Evolutionary conservation across 192 early-diverging fungal species (phyloP), one percentile per base, ranked within the genome.

Genomic region (Helicostylum pulchrum): DNA sequence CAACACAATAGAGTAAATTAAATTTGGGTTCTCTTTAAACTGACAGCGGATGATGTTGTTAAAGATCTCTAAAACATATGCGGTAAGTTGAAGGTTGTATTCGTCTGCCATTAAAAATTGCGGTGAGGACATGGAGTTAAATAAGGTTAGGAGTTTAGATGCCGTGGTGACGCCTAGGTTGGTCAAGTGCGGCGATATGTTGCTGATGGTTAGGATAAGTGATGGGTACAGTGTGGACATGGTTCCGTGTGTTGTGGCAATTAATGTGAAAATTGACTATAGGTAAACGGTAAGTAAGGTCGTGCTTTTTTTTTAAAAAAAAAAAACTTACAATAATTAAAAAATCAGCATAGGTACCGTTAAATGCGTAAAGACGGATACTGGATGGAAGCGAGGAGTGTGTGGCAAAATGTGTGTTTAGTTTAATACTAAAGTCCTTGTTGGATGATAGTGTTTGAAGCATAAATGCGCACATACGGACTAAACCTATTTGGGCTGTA

Each of bases 11-110:
- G 88, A 85, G 73, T 94, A 94, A 23, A 94, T 80, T 15, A 97
- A 57, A 23, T 87, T 85, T 6, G 87, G 78, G 65, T 97, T 97
- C 44, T 90, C 92, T 73, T 39, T 65, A 47, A 85, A 83, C 47
- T 94, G 94, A 72, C 94, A 94, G 65, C 94, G 92, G 10, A 94
- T 77, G 32, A 94, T 78, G 53, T 88, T 90, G 67, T 94, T 89
- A 65, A 94, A 87, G 6, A 86, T 80, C 64, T 95, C 93, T 5
- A 95, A 67, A 23, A 94, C 62, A 62, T 88, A 92, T 10, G 85
- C 87, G 12, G 91, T 76, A 32, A 86, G 79, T 31, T 80, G 80
- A 61, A 94, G 87, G 59, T 97, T 91, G 51, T 74, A 66, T 56
- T 94, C 88, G 53, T 90, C 90, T 0, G 90, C 83, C 19, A 95